Base-by-base conservation (phyloP, 768 basidiomycete genomes). In the Pulveroboletus sp. region DNA sequence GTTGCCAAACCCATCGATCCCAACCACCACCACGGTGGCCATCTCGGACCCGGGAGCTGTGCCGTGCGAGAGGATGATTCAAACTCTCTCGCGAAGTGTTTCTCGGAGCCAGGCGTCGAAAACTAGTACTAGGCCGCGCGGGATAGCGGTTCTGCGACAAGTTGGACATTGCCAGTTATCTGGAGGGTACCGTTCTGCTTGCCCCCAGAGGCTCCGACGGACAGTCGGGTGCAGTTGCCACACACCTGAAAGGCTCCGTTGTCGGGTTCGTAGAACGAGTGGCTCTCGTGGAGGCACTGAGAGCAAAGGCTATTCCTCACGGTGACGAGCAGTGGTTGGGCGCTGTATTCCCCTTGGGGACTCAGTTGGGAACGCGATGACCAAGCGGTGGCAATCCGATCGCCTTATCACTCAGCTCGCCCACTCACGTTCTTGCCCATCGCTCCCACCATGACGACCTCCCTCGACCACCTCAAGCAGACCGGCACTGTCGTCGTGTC, bases 401-500 rank as follows among this genome's bases (percentile, higher is more conserved):
- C 21, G 21, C 12, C 7, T 7, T 52, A 61, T 58, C 55, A 55
- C 52, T 46, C 55, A 50, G 41, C 57, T 21, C 9, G 44, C 46
- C n/a, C 45, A 3, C 35, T 33, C 43, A 10, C 26, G 3, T 46
- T 40, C 43, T 14, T 26, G n/a, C 28, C 18, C 30, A 18, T 30
- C 30, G 31, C 59, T 35, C 72, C 70, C 71, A 78, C 60, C 72
- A 89, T 89, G 88, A 76, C 86, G 55, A 89, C 77, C 63, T 87
- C 89, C 41, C 84, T 91, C 60, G 89, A 90, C 64, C 72, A 69
- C 53, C 88, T 95, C 68, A 95, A 95, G 68, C 80, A 86, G 60
- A 88, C 89, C 62, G 95, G 93, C 63, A 98, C 95, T 66, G 82
- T 89, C 69, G 94, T 98, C 72, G 93, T 95, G 65, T 93, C 91